Evolutionary conservation across 2,329 filamentous ascomycete species (phyloP).

Genomic region (Phialophora verrucosa): DNA sequence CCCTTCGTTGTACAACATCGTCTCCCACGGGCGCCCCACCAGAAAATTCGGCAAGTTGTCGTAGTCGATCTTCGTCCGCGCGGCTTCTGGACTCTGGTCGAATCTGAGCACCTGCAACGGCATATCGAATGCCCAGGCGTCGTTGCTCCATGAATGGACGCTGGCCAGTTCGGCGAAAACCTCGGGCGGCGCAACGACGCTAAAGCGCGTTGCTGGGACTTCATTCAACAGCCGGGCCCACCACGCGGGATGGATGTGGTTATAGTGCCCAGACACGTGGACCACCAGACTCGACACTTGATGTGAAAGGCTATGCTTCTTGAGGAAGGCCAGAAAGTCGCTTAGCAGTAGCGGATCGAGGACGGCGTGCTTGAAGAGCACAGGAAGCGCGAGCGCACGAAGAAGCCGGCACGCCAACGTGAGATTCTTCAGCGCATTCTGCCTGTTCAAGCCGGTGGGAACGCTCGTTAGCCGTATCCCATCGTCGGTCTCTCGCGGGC

Average conservation of each 20-base stretch:
- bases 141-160: slow-evolving; percentile 61
- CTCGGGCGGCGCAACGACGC: slow-evolving; percentile 65
- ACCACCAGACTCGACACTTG: slow-evolving; percentile 56
- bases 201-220: slow-evolving; percentile 57
- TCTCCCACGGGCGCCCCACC: slow-evolving; percentile 67
- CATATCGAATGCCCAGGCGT: slow-evolving; percentile 69
- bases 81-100: slow-evolving; percentile 37
- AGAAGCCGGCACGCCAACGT: slow-evolving; percentile 62
- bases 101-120: slow-evolving; percentile 66
- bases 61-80: slow-evolving; percentile 30
- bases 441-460: slow-evolving; percentile 19
- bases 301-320: slow-evolving; percentile 41
- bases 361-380: slow-evolving; percentile 63
- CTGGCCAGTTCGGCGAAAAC: slow-evolving; percentile 67
- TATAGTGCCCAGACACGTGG: slow-evolving; percentile 50
- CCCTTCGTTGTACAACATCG: slow-evolving; percentile 73
- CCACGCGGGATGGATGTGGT: slow-evolving; percentile 51
- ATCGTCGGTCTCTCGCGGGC: slow-evolving; percentile 4
- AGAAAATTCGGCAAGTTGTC: slow-evolving; percentile 53
- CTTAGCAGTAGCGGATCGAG: slow-evolving; percentile 46
- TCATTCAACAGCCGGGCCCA: slow-evolving; percentile 63
- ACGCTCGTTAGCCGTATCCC: slow-evolving; percentile 9
- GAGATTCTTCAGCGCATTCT: slow-evolving; percentile 59
- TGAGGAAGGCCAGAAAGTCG: slow-evolving; percentile 50
- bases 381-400: slow-evolving; percentile 58